Conservation (phyloP, 2,329 filamentous ascomycete species). For the Colletotrichum tanaceti region DNA sequence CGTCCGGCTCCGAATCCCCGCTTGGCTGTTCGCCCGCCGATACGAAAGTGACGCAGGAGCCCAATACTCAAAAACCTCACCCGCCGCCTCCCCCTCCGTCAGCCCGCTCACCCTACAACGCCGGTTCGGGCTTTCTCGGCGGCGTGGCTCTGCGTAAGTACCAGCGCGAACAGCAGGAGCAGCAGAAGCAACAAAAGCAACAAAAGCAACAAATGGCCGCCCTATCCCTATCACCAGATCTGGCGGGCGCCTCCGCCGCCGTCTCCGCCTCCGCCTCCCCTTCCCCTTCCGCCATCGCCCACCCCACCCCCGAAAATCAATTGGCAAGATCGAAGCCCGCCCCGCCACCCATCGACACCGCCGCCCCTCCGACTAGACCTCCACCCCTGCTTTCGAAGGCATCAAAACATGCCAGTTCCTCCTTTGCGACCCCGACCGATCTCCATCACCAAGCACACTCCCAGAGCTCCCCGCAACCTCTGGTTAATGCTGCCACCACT, state of each 20-base stretch:
- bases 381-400: conserved; percentile 47
- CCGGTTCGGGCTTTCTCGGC: conserved; percentile 63
- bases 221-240: conserved; percentile 30
- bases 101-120: conserved; percentile 50
- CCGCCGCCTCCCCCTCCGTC: conserved; percentile 47
- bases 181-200: conserved; percentile 41
- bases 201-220: conserved; percentile 36
- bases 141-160: conserved; percentile 66
- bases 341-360: conserved; percentile 50
- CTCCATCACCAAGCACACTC: conserved; percentile 48
- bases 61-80: conserved; percentile 40
- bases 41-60: conserved; percentile 33
- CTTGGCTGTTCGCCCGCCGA: conserved; percentile 38
- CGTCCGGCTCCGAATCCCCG: conserved; percentile 49
- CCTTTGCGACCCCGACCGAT: conserved; percentile 64
- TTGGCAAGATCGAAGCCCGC: conserved; percentile 49
- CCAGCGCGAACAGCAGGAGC: conserved; percentile 53
- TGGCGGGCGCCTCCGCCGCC: conserved; percentile 4
- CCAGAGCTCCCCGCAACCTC: conserved; percentile 18
- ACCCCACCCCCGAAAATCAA: conserved; percentile 44
- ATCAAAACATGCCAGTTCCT: conserved; percentile 53
- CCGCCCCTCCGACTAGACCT: conserved; percentile 48
- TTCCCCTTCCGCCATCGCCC: conserved; percentile 34
- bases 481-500: conserved; percentile 41
- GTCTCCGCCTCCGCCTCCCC: conserved; percentile 12